Evolutionary conservation across 805 yeast genomes (phyloP), one percentile per base, ranked within the genome.

Genomic region (Saturnispora serradocipensis): DNA sequence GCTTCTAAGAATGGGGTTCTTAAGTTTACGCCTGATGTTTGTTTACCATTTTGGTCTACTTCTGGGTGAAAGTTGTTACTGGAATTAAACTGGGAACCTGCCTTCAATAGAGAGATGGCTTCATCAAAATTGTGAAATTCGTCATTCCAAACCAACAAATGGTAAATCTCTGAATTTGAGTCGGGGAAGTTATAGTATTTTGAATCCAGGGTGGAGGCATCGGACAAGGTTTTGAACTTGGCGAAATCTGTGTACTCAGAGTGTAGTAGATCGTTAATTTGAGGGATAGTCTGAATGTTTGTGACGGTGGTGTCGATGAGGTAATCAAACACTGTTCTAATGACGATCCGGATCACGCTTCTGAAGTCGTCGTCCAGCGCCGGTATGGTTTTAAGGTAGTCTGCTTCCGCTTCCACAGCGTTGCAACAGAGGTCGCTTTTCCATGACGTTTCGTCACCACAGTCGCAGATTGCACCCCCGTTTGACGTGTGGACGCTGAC

Each of bases 401-500:
- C 49, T 16, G 38, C 7, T 6, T 50, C 53, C 3, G 51, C 50
- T 15, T 45, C 45, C 47, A 58, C 59, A 11, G 69, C 69, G 15
- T 57, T 50, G 64, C 93, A 86, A 55, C 77, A 69, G 42, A 86
- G 64, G 6, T 67, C 66, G 3, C 48, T 59, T 11, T 71, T 72
- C 80, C 87, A 86, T 5, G 88, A 86, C 51, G 77, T 79, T 4
- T 68, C 69, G 61, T 84, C 89, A 8, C 88, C 88, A 68, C 89
- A 84, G 58, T 84, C 89, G 64, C 89, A 84, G 28, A 82, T 78
- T 3, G 86, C 87, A 43, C 70, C 72, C 3, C 77, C 81, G 4
- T 62, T 57, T 4, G 85, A 73, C 13, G 70, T 71, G 61, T 73
- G 78, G 50, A 75, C 73, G 28, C 73, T 67, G 8, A 86, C 86